Percentiles rank a stretch among this genome's conserved stretches.
These are phyloP conservation scores for Desmodesmus armatus DNA, from an alignment of 139 green algal genomes.

Conservation along the genomic window DNA sequence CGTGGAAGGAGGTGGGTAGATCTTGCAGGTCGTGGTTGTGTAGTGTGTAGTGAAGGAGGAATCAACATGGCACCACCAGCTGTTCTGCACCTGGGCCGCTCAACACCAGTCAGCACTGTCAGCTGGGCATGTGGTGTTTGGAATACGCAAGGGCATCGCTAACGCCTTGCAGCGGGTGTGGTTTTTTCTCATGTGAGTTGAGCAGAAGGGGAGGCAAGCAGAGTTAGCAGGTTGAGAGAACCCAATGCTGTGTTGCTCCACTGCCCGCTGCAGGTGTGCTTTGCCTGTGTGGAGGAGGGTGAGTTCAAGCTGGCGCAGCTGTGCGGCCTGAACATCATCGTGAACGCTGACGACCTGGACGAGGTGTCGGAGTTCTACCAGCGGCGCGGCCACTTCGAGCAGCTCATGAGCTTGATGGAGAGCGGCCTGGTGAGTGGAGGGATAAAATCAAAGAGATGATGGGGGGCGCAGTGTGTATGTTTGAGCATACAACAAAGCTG, in stretches of 20 bases:
- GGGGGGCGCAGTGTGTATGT: no score
- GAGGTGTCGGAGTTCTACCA: conserved; percentile 97
- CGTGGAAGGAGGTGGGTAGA: conserved; percentile 94
- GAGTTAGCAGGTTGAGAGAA: no score
- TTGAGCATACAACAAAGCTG: no score
- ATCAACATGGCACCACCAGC: no score
- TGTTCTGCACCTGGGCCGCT: no score
- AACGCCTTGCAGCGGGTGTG: not conserved
- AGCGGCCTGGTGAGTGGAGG: conserved; percentile 79
- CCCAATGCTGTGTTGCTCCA: not conserved
- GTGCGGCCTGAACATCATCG: conserved; percentile 98
- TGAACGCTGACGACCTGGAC: conserved; percentile 98
- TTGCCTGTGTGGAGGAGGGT: conserved; percentile 95
- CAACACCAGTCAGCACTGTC: not conserved
- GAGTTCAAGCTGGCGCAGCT: conserved; percentile 98
- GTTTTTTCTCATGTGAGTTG: no score
- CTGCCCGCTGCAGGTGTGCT: conserved; percentile 84
- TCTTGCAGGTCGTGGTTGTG: not conserved
- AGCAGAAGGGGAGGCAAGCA: no score
- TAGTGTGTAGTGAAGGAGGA: no score
- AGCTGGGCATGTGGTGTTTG: not conserved
- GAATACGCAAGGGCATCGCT: not conserved
- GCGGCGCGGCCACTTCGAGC: conserved; percentile 87
- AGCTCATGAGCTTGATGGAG: conserved; percentile 98
- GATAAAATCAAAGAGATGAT: no score